Conservation (phyloP, 2,329 filamentous ascomycete species). For the Nemania sp. region DNA sequence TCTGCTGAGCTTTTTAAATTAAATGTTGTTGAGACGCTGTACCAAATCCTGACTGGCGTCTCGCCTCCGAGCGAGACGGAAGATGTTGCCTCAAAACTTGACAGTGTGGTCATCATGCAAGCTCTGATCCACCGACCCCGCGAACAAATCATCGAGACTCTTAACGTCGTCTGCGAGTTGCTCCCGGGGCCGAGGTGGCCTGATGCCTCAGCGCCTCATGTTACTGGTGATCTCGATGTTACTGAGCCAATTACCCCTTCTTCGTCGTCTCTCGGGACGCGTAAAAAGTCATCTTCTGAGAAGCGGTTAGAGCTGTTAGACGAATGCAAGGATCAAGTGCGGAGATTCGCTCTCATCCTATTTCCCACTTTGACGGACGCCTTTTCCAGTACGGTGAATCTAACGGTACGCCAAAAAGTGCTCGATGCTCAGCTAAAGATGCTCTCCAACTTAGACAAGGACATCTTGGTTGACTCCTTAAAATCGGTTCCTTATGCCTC, state of each 20-base stretch:
- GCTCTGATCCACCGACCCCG: conserved; percentile 94
- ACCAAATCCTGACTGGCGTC: conserved; percentile 95
- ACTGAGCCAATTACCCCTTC: conserved; percentile 57
- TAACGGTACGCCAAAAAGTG: conserved; percentile 94
- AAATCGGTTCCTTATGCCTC: conserved; percentile 94
- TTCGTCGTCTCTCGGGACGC: conserved; percentile 56
- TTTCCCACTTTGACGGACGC: conserved; percentile 96
- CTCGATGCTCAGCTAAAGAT: conserved; percentile 97
- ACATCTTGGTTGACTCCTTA: conserved; percentile 86
- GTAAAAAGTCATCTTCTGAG: conserved; percentile 74
- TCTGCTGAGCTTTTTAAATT: conserved; percentile 94
- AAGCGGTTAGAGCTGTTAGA: conserved; percentile 85
- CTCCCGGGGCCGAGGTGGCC: conserved; percentile 78
- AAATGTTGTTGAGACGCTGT: conserved; percentile 96
- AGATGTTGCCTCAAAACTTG: conserved; percentile 85
- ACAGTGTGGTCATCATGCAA: conserved; percentile 98
- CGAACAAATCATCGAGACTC: conserved; percentile 95
- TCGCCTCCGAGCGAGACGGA: conserved; percentile 85
- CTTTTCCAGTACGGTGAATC: conserved; percentile 96
- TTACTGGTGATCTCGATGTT: conserved; percentile 48
- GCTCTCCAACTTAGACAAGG: conserved; percentile 91
- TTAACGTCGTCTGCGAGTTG: conserved; percentile 97
- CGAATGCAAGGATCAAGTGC: conserved; percentile 86
- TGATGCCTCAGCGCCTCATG: conserved; percentile 56
- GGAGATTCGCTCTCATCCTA: conserved; percentile 91